phyloP scores from a whole-genome alignment of 2,329 filamentous ascomycete species.

The Cladorrhinum sp. region DNA sequence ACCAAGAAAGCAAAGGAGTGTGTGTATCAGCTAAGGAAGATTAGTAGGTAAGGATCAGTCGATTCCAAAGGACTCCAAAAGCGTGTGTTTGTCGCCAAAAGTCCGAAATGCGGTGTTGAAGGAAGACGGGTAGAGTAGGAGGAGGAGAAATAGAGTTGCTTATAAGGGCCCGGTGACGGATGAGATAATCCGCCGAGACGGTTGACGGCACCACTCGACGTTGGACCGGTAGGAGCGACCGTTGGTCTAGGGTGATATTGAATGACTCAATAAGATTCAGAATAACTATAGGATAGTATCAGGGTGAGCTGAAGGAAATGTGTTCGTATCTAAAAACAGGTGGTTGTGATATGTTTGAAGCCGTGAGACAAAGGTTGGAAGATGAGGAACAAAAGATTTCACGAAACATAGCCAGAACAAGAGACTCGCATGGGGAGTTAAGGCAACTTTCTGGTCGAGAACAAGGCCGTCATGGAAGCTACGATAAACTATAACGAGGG shows the following conservation, averaged over 20 bases:
- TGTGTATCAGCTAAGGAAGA: not conserved
- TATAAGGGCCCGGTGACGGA: no score
- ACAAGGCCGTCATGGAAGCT: not conserved
- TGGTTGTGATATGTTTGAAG: not conserved
- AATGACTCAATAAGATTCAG: not conserved
- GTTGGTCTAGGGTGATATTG: not conserved
- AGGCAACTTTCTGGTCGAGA: no score
- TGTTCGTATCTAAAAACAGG: not conserved
- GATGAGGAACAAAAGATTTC: not conserved
- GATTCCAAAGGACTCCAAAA: constrained; percentile 6
- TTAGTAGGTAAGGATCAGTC: not conserved
- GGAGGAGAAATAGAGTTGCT: not conserved
- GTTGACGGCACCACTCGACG: not conserved
- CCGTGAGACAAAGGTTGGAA: not conserved
- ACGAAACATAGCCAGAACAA: not conserved
- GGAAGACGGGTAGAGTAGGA: not conserved
- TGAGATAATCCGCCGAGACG: not conserved
- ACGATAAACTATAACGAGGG: not conserved
- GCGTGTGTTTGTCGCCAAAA: constrained; percentile 1
- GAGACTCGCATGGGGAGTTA: not conserved
- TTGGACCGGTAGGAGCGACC: not conserved
- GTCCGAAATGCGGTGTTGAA: constrained; percentile 1
- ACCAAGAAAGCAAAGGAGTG: not conserved
- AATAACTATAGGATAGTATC: not conserved
- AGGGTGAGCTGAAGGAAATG: not conserved